phyloP scores from a whole-genome alignment of 2,329 filamentous ascomycete genomes.

The Cryphonectria nitschkei region DNA sequence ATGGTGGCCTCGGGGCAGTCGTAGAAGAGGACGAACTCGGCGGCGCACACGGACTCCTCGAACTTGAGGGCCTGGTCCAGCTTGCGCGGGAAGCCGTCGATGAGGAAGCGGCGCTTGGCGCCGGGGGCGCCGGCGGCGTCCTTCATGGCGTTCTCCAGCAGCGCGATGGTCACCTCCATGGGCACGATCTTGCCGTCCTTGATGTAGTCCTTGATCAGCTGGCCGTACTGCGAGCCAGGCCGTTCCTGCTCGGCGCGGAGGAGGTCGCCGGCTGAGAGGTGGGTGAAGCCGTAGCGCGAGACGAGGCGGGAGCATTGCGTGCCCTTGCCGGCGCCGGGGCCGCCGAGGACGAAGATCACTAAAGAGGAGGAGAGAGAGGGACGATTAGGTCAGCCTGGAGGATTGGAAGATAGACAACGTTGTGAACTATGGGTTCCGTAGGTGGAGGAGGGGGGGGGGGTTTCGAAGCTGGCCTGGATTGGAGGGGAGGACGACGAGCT shows the following conservation, averaged over 20 bases:
- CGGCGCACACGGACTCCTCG: slow-evolving; percentile 83
- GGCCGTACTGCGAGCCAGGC: slow-evolving; percentile 83
- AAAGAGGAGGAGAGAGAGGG: background rate
- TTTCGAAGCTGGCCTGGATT: slow-evolving; percentile 82
- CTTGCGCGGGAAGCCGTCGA: slow-evolving; percentile 89
- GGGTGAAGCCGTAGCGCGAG: slow-evolving; percentile 84
- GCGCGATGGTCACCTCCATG: slow-evolving; percentile 95
- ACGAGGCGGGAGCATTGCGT: slow-evolving; percentile 93
- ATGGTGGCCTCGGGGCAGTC: slow-evolving; percentile 91
- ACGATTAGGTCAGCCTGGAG: background rate
- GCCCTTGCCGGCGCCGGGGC: slow-evolving; percentile 93
- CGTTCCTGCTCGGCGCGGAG: slow-evolving; percentile 92
- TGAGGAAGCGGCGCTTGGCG: slow-evolving; percentile 72
- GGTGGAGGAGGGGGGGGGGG: slow-evolving; percentile 68
- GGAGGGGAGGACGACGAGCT: slow-evolving; percentile 53
- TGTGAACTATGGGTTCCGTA: slow-evolving; percentile 56
- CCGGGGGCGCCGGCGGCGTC: slow-evolving; percentile 53
- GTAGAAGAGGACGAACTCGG: slow-evolving; percentile 87
- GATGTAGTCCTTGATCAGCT: slow-evolving; percentile 92
- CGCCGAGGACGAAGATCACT: slow-evolving; percentile 30
- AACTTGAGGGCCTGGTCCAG: slow-evolving; percentile 96
- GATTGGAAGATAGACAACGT: background rate
- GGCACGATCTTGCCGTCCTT: slow-evolving; percentile 94
- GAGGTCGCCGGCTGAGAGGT: slow-evolving; percentile 91
- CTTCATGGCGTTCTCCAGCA: slow-evolving; percentile 93